Evolutionary conservation across 345 rosid species (phyloP), one percentile per base, ranked within the genome.

Genomic region (Combretum micranthum): DNA sequence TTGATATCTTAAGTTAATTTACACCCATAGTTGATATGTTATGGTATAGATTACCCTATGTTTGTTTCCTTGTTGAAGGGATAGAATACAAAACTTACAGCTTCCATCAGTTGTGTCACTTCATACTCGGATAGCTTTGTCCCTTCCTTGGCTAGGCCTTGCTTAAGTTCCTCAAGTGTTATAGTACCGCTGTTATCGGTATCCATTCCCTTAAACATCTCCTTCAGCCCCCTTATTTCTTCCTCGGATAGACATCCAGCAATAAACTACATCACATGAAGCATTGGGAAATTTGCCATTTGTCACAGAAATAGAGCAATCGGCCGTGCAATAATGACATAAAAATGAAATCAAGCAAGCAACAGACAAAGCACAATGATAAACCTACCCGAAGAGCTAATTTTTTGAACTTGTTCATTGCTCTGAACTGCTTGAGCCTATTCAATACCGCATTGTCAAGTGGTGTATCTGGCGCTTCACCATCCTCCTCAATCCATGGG

Each of bases 191-290:
- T 85, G 61, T 71, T 73, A 60, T 93, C 99, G 0, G 83, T 71
- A 61, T 88, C 96, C 52, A 92, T 88, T 45, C 94, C 88, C 67
- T 50, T 84, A 65, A 92, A 86, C 97, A 88, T 86, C 66, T 88
- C 86, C 69, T 92, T 88, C 62, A 88, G 60, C 12, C 97, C 94
- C 84, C 74, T 87, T 76, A 93, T 93, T 69, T 87, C 96, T 82
- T 87, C 96, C 77, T 89, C 91, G 0, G 96, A 93, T 59, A 93
- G 69, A 65, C 97, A 93, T 12, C 97, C 97, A 0, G 96, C 96
- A 61, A 93, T 85, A 37, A 92, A 90, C 97, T 88, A n/a, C 13
- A 1, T 20, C 13, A 25, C 13, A 25, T 46, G 20, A 21, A 13
- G 22, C 13, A 54, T 54, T 5, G 32, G 12, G 45, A 15, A 37